A percentile compares a stretch with the other conserved stretches of the same genome.
These are phyloP conservation scores for Penicillium coffeae DNA, from an alignment of 495 filamentous ascomycete genomes.

Conservation along the genomic window DNA sequence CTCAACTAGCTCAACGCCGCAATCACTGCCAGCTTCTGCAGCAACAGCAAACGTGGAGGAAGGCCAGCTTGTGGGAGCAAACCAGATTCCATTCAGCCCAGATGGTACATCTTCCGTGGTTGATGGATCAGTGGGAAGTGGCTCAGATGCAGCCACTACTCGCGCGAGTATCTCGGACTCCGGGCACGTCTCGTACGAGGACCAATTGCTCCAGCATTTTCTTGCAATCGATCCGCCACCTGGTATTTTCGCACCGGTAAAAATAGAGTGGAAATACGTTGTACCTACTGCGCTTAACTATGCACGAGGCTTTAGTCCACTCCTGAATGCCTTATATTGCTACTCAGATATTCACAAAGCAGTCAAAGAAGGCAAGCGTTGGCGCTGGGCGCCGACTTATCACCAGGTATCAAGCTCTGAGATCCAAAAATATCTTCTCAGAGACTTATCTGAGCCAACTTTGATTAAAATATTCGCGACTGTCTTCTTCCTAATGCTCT, in stretches of 20 bases:
- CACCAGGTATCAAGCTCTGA: slow-evolving; percentile 31
- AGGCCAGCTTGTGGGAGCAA: slow-evolving; percentile 6
- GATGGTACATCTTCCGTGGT: slow-evolving; percentile 13
- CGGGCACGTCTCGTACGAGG: slow-evolving; percentile 24
- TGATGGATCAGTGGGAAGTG: slow-evolving; percentile 15
- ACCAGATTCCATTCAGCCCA: slow-evolving; percentile 12
- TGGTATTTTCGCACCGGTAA: slow-evolving; percentile 32
- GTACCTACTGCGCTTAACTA: slow-evolving; percentile 24
- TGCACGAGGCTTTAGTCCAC: slow-evolving; percentile 21
- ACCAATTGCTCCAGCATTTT: slow-evolving; percentile 34
- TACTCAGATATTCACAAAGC: slow-evolving; percentile 35
- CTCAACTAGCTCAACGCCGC: slow-evolving; percentile 11
- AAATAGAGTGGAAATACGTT: slow-evolving; percentile 37
- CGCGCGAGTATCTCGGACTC: slow-evolving; percentile 21
- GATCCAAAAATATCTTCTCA: slow-evolving; percentile 30
- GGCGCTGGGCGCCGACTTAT: slow-evolving; percentile 31
- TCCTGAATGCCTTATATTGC: slow-evolving; percentile 35
- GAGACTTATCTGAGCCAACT: slow-evolving; percentile 22
- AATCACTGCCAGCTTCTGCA: slow-evolving; percentile 7
- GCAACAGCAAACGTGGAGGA: slow-evolving; percentile 6
- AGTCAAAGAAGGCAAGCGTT: slow-evolving; percentile 26
- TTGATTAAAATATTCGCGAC: slow-evolving; percentile 29
- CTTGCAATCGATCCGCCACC: slow-evolving; percentile 30
- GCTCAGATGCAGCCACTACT: slow-evolving; percentile 13
- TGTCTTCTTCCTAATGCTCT: slow-evolving; percentile 38